Base-by-base conservation (phyloP, 2,329 filamentous ascomycete species). In the Arachnomyces sp. region DNA sequence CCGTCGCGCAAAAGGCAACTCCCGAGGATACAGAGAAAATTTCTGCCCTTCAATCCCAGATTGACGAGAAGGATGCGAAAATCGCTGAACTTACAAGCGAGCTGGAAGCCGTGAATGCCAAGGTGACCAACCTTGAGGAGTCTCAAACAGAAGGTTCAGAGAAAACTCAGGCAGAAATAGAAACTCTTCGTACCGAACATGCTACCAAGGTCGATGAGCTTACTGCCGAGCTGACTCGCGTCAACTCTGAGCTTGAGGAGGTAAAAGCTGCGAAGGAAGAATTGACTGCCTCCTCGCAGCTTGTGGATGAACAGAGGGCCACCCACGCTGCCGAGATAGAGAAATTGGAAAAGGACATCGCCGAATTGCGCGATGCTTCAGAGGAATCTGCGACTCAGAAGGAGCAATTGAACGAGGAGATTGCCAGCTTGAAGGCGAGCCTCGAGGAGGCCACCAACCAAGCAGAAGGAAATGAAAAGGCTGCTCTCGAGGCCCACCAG, bases 271-370 rank as follows among this genome's bases (percentile, higher is more conserved):
- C 59, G 40, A 56, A 55, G 13, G 59, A 63, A 38, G 58, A 63
- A 14, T 39, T 64, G 17, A 59, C 63, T 40, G 56, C 55, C 2
- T 63, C 53, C 9, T 52, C 57, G 11, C 49, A 56, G 13, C 49
- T 57, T n/a, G 50, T 66, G 7, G 61, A 64, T 16, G 56, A 63
- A 25, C 47, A 64, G 38, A 64, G 65, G 49, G 43, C 49, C 13
- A 50, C 55, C 13, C 62, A 67, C 38, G 51, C 59, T 31, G 49
- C 54, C 16, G 55, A 65, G 38, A 39, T 65, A 4, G 59, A 61
- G 34, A 41, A 46, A n/a, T 48, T 64, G 8, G 49, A 64, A 36
- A 57, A 54, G 17, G 58, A 64, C 28, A 40, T 65, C 9, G 52
- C 48, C 6, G 55, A 53, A 13, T 54, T 62, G 30, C 62, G 60